phyloP scores from a whole-genome alignment of 495 filamentous ascomycete genomes.

The Hyphodiscus hymeniophilus region DNA sequence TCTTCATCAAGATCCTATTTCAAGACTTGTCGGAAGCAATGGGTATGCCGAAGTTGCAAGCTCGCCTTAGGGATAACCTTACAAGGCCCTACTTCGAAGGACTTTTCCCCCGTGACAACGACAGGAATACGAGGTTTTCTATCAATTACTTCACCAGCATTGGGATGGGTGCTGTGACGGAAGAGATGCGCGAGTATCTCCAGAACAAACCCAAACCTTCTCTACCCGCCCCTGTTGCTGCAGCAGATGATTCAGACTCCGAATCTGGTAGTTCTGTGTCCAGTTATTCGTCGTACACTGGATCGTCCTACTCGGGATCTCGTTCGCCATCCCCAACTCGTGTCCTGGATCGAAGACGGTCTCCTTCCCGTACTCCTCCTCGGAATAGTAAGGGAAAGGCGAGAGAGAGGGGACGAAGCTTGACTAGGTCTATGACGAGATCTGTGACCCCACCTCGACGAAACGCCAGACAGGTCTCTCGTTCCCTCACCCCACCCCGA shows the following conservation, averaged over 20 bases:
- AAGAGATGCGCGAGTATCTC: conserved; percentile 86
- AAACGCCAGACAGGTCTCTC: conserved; percentile 3
- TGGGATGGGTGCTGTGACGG: conserved; percentile 88
- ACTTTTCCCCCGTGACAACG: conserved; percentile 83
- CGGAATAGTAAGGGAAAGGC: conserved; percentile 15
- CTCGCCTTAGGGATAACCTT: conserved; percentile 66
- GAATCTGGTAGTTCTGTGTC: conserved; percentile 61
- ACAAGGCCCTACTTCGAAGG: conserved; percentile 74
- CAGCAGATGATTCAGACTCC: conserved; percentile 46
- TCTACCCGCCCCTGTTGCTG: conserved; percentile 54
- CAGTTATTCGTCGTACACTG: conserved; percentile 45
- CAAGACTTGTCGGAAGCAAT: conserved; percentile 84
- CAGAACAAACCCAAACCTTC: conserved; percentile 78
- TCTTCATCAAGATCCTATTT: conserved; percentile 97
- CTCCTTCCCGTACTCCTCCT: conserved; percentile 29
- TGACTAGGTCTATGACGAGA: conserved; percentile 29
- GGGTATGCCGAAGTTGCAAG: conserved; percentile 69
- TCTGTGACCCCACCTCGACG: conserved; percentile 20
- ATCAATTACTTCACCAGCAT: conserved; percentile 99
- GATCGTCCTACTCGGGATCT: conserved; percentile 37
- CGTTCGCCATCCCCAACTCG: conserved; percentile 30
- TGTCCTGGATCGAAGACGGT: conserved; percentile 29
- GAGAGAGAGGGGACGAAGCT: conserved; percentile 18
- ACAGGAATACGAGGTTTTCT: conserved; percentile 85
- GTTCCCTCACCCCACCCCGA: conserved; percentile 22